Percentiles rank a stretch among this genome's conserved stretches.
phyloP scores from a whole-genome alignment of 805 yeast genomes.

The Candida pini region DNA sequence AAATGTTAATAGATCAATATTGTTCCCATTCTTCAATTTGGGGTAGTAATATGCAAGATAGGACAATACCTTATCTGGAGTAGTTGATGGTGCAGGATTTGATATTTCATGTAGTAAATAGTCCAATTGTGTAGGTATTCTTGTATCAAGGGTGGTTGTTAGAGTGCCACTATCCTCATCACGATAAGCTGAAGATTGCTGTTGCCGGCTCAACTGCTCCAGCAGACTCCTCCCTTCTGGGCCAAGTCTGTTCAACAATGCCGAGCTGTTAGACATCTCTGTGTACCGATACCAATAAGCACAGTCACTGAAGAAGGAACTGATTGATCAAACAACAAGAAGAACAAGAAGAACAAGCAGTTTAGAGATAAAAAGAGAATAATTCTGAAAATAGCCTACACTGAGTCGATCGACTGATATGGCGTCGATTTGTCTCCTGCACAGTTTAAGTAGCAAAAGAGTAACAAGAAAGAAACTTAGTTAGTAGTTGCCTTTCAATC shows the following conservation, averaged over 20 bases:
- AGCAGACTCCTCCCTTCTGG: constrained; percentile 21
- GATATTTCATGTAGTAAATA: constrained; percentile 39
- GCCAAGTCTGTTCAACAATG: constrained; percentile 15
- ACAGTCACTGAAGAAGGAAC: no score
- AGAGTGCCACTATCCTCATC: neutral
- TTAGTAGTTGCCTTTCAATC: no score
- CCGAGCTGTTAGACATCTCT: no score
- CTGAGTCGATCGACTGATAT: no score
- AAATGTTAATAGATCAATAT: constrained; percentile 38
- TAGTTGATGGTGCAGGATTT: constrained; percentile 30
- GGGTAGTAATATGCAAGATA: constrained; percentile 49
- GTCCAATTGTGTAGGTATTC: constrained; percentile 38
- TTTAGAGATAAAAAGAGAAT: no score
- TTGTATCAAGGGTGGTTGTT: neutral
- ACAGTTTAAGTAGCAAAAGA: no score
- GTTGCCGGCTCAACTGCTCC: constrained; percentile 7
- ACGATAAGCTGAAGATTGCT: neutral
- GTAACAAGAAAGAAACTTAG: no score
- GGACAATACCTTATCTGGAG: constrained; percentile 31
- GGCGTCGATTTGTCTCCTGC: no score
- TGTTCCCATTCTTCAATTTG: constrained; percentile 39
- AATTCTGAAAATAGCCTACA: no score
- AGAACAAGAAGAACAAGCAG: no score
- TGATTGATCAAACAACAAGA: no score
- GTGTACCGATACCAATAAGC: no score